Conservation (phyloP, 495 filamentous ascomycete species). For the Penicillium lagena region DNA sequence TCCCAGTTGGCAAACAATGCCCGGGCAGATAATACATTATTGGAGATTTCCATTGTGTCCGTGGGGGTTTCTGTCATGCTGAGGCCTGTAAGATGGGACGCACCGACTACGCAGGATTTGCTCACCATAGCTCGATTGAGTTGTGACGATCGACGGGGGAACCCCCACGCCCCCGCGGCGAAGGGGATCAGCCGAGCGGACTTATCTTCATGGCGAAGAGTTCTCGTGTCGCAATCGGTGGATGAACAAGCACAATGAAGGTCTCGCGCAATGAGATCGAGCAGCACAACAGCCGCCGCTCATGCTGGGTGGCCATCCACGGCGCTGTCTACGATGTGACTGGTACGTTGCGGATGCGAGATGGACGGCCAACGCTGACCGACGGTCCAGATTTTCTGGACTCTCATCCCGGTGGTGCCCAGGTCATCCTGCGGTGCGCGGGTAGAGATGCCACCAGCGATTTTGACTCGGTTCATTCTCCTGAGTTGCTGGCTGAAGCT, state of each 20-base stretch:
- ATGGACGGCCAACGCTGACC: neutral
- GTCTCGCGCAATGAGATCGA: slow-evolving; percentile 47
- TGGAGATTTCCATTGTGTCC: slow-evolving; percentile 15
- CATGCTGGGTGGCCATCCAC: slow-evolving; percentile 78
- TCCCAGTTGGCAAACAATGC: slow-evolving; percentile 20
- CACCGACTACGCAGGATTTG: too few species aligned
- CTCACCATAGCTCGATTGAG: too few species aligned
- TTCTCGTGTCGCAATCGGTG: too few species aligned
- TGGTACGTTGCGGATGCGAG: slow-evolving; percentile 18
- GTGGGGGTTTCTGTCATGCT: neutral
- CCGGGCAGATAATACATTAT: slow-evolving; percentile 29
- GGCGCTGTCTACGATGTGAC: slow-evolving; percentile 77
- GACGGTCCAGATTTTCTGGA: slow-evolving; percentile 24
- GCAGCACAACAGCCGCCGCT: slow-evolving; percentile 60
- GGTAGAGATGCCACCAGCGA: slow-evolving; percentile 82
- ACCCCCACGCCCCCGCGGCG: too few species aligned
- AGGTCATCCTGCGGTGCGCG: slow-evolving; percentile 78
- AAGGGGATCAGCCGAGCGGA: neutral
- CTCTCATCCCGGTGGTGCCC: slow-evolving; percentile 71
- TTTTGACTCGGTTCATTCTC: slow-evolving; percentile 76
- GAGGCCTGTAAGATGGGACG: slow-evolving; percentile 8
- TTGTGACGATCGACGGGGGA: too few species aligned
- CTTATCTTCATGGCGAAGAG: neutral
- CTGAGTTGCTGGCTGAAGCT: slow-evolving; percentile 37
- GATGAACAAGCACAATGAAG: slow-evolving; percentile 3